Evolutionary conservation across 768 basidiomycete genomes (phyloP).

Genomic region (Albatrellus ellisii): DNA sequence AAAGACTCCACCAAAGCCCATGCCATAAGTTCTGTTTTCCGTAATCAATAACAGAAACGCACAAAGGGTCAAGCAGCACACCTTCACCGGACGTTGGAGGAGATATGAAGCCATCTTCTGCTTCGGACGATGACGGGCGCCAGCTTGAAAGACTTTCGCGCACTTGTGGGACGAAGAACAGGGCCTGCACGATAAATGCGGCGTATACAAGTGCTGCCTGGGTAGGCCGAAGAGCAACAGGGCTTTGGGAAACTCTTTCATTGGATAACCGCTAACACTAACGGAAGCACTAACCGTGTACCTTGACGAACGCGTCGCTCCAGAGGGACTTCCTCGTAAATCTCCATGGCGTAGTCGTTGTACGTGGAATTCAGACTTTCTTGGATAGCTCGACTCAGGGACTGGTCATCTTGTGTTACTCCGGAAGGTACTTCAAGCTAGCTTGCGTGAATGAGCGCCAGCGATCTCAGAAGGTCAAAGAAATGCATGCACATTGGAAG

Average conservation of each 20-base stretch:
- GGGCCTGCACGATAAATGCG: slow-evolving; percentile 46
- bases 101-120: slow-evolving; percentile 12
- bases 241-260: slow-evolving; percentile 26
- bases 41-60: neutral
- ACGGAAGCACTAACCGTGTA: slow-evolving; percentile 32
- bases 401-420: slow-evolving; percentile 44
- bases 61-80: neutral
- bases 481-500: slow-evolving; percentile 38
- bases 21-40: slow-evolving; percentile 29
- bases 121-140: slow-evolving; percentile 10
- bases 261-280: slow-evolving; percentile 1
- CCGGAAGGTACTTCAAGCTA: slow-evolving; percentile 15
- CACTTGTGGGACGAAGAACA: slow-evolving; percentile 65
- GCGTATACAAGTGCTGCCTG: slow-evolving; percentile 39
- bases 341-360: slow-evolving; percentile 33
- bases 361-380: slow-evolving; percentile 40
- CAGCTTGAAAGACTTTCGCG: slow-evolving; percentile 29
- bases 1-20: slow-evolving; percentile 54
- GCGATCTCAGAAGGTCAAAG: slow-evolving; percentile 1
- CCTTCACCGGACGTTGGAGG: slow-evolving; percentile 15
- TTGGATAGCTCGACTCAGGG: slow-evolving; percentile 57
- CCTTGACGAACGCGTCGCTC: slow-evolving; percentile 42
- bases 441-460: neutral
- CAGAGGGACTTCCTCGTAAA: slow-evolving; percentile 35
- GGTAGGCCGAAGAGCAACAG: slow-evolving; percentile 54